Percentiles rank a stretch among this genome's conserved stretches.
These are phyloP conservation scores for Xylogone sp. DNA, from an alignment of 2,329 filamentous ascomycete genomes.

Conservation along the genomic window DNA sequence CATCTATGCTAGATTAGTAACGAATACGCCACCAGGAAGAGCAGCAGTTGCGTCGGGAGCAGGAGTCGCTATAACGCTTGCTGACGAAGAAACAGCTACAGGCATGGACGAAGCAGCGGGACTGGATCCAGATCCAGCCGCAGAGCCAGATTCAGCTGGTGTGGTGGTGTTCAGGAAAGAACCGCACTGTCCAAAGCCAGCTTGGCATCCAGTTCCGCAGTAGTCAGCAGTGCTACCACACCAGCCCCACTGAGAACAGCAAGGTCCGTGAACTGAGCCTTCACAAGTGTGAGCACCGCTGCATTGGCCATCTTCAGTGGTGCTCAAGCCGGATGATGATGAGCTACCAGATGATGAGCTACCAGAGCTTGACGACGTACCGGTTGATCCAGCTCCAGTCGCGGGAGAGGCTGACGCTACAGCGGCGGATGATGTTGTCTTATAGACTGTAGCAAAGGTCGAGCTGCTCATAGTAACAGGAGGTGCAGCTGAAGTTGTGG, in stretches of 20 bases:
- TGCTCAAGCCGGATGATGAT: background rate
- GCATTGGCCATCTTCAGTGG: slow-evolving; percentile 9
- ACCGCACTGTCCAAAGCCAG: slow-evolving; percentile 11
- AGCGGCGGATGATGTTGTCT: background rate
- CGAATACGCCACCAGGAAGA: background rate
- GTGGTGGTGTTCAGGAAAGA: slow-evolving; percentile 1
- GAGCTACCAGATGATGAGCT: background rate
- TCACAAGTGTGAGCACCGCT: slow-evolving; percentile 11
- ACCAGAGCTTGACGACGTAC: slow-evolving; percentile 1
- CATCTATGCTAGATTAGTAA: background rate
- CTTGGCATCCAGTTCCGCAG: slow-evolving; percentile 14
- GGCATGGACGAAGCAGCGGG: background rate
- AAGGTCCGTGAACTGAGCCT: slow-evolving; percentile 9
- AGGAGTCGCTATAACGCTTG: background rate
- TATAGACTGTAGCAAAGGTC: background rate
- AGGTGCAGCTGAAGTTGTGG: background rate
- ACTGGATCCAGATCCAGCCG: background rate
- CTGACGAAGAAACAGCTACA: background rate
- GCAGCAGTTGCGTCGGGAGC: background rate
- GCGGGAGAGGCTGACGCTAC: background rate
- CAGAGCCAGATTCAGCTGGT: background rate
- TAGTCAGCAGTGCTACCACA: slow-evolving; percentile 10
- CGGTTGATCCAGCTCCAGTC: background rate
- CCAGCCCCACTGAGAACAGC: slow-evolving; percentile 13
- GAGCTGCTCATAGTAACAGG: background rate